phyloP scores from a whole-genome alignment of 176 grass and related monocot genomes.

The Avena atlantica region DNA sequence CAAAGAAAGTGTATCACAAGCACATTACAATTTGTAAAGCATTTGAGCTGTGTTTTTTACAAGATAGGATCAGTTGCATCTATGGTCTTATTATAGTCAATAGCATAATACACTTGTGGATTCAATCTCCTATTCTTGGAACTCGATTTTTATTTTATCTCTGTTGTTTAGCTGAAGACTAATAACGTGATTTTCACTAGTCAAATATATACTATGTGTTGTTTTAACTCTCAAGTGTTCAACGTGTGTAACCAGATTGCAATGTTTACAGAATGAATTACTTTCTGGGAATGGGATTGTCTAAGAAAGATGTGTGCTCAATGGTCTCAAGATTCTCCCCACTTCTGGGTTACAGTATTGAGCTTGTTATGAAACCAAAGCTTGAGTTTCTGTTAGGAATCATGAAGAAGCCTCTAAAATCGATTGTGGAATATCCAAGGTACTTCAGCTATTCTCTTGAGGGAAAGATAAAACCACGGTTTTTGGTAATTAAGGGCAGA shows the following conservation, averaged over 20 bases:
- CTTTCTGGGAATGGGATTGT: slow-evolving; percentile 63
- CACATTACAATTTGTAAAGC: neutral
- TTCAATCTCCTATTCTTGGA: too few species aligned
- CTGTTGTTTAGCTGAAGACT: too few species aligned
- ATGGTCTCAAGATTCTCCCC: slow-evolving; percentile 93
- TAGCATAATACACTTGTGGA: too few species aligned
- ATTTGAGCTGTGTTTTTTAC: slow-evolving; percentile 3
- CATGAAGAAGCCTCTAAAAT: slow-evolving; percentile 74
- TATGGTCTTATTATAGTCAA: too few species aligned
- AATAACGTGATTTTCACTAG: too few species aligned
- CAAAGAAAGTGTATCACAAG: neutral
- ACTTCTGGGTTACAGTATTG: slow-evolving; percentile 75
- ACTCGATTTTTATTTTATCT: too few species aligned
- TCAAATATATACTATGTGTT: too few species aligned
- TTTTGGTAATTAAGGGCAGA: slow-evolving; percentile 59
- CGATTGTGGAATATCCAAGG: slow-evolving; percentile 81
- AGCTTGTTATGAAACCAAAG: slow-evolving; percentile 83
- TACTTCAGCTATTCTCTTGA: slow-evolving; percentile 92
- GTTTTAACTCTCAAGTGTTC: neutral
- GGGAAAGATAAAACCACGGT: slow-evolving; percentile 78
- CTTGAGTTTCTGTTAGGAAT: slow-evolving; percentile 73
- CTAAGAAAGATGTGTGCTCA: slow-evolving; percentile 76
- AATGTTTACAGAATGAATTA: slow-evolving; percentile 70
- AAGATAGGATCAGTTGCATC: neutral
- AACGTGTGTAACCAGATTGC: slow-evolving; percentile 19